Evolutionary conservation across 345 rosid species (phyloP).

Genomic region (Moricandia arvensis): DNA sequence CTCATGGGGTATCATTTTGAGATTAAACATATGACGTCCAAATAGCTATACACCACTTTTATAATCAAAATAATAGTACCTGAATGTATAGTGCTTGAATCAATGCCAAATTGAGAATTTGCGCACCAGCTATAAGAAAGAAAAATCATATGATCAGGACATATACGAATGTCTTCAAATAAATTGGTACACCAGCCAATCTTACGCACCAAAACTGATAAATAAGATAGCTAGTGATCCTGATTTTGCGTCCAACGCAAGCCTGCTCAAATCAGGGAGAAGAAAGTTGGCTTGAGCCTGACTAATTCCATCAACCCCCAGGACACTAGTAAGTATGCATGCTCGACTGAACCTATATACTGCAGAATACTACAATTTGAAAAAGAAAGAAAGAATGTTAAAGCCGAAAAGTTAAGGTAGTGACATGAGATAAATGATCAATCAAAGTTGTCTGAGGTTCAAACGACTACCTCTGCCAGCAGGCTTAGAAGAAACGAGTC

Average conservation of each 20-base stretch:
- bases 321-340: slow-evolving; percentile 65
- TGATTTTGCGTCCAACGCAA: slow-evolving; percentile 73
- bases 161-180: slow-evolving; percentile 14
- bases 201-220: slow-evolving; percentile 68
- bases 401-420: slow-evolving; percentile 8
- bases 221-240: slow-evolving; percentile 80
- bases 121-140: slow-evolving; percentile 65
- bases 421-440: slow-evolving; percentile 5
- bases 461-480: slow-evolving; percentile 55
- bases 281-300: slow-evolving; percentile 71
- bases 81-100: slow-evolving; percentile 57
- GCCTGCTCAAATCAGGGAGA: slow-evolving; percentile 83
- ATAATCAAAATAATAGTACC: slow-evolving; percentile 26
- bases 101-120: slow-evolving; percentile 55
- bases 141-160: slow-evolving; percentile 16
- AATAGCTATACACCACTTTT: neutral
- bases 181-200: slow-evolving; percentile 3
- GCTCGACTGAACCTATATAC: slow-evolving; percentile 83
- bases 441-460: neutral
- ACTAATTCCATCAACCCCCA: slow-evolving; percentile 63
- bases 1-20: neutral
- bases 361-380: slow-evolving; percentile 76
- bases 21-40: neutral
- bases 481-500: slow-evolving; percentile 58
- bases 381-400: slow-evolving; percentile 26